Percentiles rank a stretch among this genome's conserved stretches.
phyloP scores from a whole-genome alignment of 805 yeast species.

The Saturnispora diversa region DNA sequence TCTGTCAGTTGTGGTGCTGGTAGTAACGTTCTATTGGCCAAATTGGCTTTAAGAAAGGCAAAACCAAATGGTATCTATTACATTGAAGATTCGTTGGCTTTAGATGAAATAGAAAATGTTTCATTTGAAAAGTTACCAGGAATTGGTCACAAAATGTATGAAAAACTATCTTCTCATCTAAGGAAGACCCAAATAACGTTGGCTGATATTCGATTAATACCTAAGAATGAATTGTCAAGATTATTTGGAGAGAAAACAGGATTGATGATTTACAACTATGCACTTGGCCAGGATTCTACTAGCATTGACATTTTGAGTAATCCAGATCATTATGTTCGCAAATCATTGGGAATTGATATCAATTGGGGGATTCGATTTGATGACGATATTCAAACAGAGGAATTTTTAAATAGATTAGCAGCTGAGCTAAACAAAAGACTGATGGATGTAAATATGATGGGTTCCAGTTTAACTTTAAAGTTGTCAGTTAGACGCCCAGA shows the following conservation, averaged over 20 bases:
- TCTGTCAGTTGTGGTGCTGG: slow-evolving; percentile 78
- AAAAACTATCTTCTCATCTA: slow-evolving; percentile 33
- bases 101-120: slow-evolving; percentile 30
- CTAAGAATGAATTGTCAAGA: slow-evolving; percentile 32
- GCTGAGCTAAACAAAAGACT: slow-evolving; percentile 53
- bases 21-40: slow-evolving; percentile 65
- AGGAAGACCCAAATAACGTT: slow-evolving; percentile 27
- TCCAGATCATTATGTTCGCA: slow-evolving; percentile 49
- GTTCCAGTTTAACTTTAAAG: slow-evolving; percentile 55
- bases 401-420: slow-evolving; percentile 50
- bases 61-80: slow-evolving; percentile 67
- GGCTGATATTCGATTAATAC: slow-evolving; percentile 31
- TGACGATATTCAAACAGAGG: slow-evolving; percentile 50
- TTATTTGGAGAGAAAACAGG: slow-evolving; percentile 69
- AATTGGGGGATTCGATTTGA: slow-evolving; percentile 85
- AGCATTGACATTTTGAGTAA: slow-evolving; percentile 44
- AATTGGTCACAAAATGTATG: slow-evolving; percentile 44
- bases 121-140: slow-evolving; percentile 49
- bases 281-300: slow-evolving; percentile 62
- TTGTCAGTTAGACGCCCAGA: slow-evolving; percentile 53
- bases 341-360: slow-evolving; percentile 79
- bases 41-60: slow-evolving; percentile 61
- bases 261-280: slow-evolving; percentile 45
- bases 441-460: slow-evolving; percentile 37
- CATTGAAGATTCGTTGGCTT: slow-evolving; percentile 26